Evolutionary conservation across 352 stramenopile species (phyloP).

Genomic region (Phytophthora sansomeana): DNA sequence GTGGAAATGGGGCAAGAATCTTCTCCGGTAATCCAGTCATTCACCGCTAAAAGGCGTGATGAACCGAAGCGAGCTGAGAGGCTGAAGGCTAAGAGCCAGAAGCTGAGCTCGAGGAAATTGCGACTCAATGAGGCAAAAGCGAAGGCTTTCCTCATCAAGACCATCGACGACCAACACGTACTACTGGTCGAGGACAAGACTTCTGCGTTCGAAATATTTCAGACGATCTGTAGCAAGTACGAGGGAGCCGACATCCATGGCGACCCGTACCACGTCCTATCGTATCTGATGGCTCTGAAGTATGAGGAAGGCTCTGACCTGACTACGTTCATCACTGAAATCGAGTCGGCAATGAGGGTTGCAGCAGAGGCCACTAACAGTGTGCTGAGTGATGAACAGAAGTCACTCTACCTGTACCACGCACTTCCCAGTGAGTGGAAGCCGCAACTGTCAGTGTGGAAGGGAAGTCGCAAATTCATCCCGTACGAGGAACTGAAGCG

Average conservation of each 20-base stretch:
- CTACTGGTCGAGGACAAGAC: no score
- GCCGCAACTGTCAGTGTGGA: slow-evolving; percentile 1
- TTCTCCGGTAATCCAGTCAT: slow-evolving; percentile 1
- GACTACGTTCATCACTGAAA: not conserved
- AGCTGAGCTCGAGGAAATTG: no score
- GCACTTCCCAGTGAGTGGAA: slow-evolving; percentile 5
- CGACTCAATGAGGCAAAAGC: no score
- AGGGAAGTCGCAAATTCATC: no score
- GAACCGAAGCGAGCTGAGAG: no score
- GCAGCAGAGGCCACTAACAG: slow-evolving; percentile 1
- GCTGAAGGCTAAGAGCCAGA: no score
- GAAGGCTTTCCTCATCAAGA: no score
- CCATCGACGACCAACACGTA: no score
- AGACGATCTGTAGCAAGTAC: no score
- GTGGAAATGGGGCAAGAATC: slow-evolving; percentile 5
- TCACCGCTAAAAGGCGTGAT: slow-evolving; percentile 6
- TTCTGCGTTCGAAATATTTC: no score
- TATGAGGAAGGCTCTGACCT: slow-evolving; percentile 1
- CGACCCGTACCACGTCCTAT: slow-evolving; percentile 22
- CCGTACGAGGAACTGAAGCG: no score
- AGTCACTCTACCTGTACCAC: slow-evolving; percentile 15
- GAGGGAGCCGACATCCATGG: no score
- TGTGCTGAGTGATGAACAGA: slow-evolving; percentile 14
- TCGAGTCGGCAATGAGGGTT: slow-evolving; percentile 5
- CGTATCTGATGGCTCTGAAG: slow-evolving; percentile 9